Percentiles rank a stretch among this genome's conserved stretches.
Conservation (phyloP, 306 rosid species). For the Spatholobus suberectus region DNA sequence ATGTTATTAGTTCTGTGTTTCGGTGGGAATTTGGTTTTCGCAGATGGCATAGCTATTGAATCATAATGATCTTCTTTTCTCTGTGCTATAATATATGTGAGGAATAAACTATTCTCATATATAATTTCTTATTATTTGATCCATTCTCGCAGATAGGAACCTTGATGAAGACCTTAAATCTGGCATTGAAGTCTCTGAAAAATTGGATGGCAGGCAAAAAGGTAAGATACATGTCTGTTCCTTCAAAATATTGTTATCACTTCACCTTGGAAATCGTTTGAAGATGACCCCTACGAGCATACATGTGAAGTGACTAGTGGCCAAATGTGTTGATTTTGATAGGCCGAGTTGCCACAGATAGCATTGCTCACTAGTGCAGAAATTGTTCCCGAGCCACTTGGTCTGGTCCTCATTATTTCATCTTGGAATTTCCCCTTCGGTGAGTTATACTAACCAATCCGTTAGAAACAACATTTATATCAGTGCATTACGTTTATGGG, state of each 20-base stretch:
- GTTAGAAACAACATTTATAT: background rate
- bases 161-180: constrained; percentile 62
- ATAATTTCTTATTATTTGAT: background rate
- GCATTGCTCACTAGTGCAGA: constrained; percentile 72
- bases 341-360: constrained; percentile 70
- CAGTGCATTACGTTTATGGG: background rate
- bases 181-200: constrained; percentile 55
- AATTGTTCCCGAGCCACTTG: constrained; percentile 74
- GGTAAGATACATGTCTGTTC: constrained; percentile 44
- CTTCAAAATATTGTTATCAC: background rate
- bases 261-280: background rate
- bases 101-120: background rate
- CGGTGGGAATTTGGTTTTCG: no score
- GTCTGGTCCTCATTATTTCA: constrained; percentile 74
- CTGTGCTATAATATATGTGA: background rate
- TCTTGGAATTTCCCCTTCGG: constrained; percentile 91
- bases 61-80: no score
- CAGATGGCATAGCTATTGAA: no score
- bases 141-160: constrained; percentile 59
- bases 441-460: constrained; percentile 38
- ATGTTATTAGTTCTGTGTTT: no score
- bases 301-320: background rate
- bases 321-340: constrained; percentile 28
- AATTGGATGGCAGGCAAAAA: constrained; percentile 72
- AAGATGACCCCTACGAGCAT: background rate